These are phyloP conservation scores for Exserohilum rostratum DNA, from an alignment of 2,329 filamentous ascomycete species.

Conservation along the genomic window DNA sequence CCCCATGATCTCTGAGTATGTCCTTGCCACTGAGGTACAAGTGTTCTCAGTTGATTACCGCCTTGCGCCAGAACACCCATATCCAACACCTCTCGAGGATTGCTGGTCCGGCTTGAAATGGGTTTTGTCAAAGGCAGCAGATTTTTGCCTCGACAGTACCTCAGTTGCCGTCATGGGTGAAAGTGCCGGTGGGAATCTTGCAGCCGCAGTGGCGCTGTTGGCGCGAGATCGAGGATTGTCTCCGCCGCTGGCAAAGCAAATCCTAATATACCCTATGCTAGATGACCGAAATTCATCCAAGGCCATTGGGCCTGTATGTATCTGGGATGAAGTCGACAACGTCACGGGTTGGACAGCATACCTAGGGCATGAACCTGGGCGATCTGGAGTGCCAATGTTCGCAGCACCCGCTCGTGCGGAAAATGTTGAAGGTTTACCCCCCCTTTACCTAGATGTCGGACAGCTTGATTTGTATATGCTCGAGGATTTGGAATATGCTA, in stretches of 20 bases:
- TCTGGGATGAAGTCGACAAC: constrained; percentile 41
- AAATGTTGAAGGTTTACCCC: constrained; percentile 45
- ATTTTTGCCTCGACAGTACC: constrained; percentile 50
- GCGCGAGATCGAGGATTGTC: constrained; percentile 44
- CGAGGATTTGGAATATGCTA: constrained; percentile 51
- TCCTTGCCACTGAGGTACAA: constrained; percentile 35
- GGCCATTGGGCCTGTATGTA: constrained; percentile 10
- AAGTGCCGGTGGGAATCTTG: constrained; percentile 54
- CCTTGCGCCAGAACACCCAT: constrained; percentile 15
- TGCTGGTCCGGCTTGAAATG: constrained; percentile 51
- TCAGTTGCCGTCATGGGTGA: constrained; percentile 54
- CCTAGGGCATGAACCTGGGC: constrained; percentile 4
- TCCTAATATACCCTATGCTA: constrained; percentile 58
- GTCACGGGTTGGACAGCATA: constrained; percentile 25
- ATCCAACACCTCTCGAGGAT: constrained; percentile 35
- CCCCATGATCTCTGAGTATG: constrained; percentile 3
- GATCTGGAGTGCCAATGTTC: constrained; percentile 1
- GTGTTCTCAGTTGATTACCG: constrained; percentile 21
- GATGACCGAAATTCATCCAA: constrained; percentile 44
- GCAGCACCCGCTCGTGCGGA: constrained; percentile 47
- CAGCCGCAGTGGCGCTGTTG: constrained; percentile 49
- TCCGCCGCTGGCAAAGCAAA: constrained; percentile 50
- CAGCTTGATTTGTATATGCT: constrained; percentile 53
- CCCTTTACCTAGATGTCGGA: constrained; percentile 54
- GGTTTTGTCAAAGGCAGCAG: constrained; percentile 45